Evolutionary conservation across 768 basidiomycete genomes (phyloP), one percentile per base, ranked within the genome.

Genomic region (Leucocoprinus leucothites): DNA sequence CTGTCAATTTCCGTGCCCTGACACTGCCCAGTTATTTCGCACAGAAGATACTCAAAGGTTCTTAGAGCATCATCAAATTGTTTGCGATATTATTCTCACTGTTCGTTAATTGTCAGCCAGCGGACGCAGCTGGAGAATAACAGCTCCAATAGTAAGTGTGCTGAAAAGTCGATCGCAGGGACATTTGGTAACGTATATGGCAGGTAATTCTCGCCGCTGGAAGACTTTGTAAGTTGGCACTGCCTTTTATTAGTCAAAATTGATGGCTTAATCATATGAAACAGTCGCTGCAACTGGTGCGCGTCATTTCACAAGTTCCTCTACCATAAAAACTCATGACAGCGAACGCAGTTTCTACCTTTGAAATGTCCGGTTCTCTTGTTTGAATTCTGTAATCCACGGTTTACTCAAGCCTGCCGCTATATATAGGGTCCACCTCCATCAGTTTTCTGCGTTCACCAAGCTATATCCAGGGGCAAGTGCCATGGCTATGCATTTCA

Each of bases 341-440:
- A 31, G n/a, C 11, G 31, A 5, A 31, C 31, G 5, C 49, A 67
- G 69, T 68, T 9, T 67, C 70, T 9, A 71, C 70, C 1, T 60
- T 48, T 2, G 62, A 67, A 35, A 67, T 71, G 69, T 69, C 41
- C 18, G 65, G n/a, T n/a, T n/a, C n/a, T n/a, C n/a, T n/a, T n/a
- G n/a, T n/a, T n/a, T n/a, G n/a, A n/a, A n/a, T n/a, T n/a, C n/a
- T n/a, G n/a, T n/a, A n/a, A n/a, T n/a, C n/a, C n/a, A n/a, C n/a
- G n/a, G n/a, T n/a, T n/a, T n/a, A n/a, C n/a, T n/a, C n/a, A n/a
- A n/a, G n/a, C n/a, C n/a, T n/a, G n/a, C n/a, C n/a, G n/a, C n/a
- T n/a, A n/a, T n/a, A n/a, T n/a, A 31, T 55, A 66, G 78, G 76
- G 71, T 72, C 61, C 67, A 53, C 55, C 71, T 64, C 45, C 65